Evolutionary conservation across 2,329 filamentous ascomycete species (phyloP).

Genomic region (Colletotrichum viniferum): DNA sequence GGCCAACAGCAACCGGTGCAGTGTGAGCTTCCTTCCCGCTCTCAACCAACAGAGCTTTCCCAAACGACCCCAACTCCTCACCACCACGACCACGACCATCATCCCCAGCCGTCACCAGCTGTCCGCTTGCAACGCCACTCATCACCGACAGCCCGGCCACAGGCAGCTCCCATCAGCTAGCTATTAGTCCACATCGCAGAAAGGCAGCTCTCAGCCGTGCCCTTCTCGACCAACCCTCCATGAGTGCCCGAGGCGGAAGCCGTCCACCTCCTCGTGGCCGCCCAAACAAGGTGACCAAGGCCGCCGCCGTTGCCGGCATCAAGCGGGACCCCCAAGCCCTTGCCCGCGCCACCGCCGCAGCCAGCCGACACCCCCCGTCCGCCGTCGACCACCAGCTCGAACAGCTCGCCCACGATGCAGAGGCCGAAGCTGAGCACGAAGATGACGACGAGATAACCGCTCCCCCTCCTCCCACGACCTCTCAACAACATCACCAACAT

Average conservation of each 20-base stretch:
- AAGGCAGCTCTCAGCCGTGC: background rate
- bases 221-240: slow-evolving; percentile 2
- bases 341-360: slow-evolving; percentile 25
- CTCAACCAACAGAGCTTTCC: slow-evolving; percentile 18
- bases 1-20: background rate
- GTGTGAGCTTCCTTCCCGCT: background rate
- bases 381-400: slow-evolving; percentile 38
- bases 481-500: slow-evolving; percentile 21
- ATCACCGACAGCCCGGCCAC: slow-evolving; percentile 3
- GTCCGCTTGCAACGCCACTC: slow-evolving; percentile 5
- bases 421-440: slow-evolving; percentile 25
- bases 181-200: slow-evolving; percentile 18
- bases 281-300: slow-evolving; percentile 50
- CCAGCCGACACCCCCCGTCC: slow-evolving; percentile 30
- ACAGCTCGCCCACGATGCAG: slow-evolving; percentile 26
- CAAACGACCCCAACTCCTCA: slow-evolving; percentile 11
- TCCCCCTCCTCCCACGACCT: background rate
- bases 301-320: slow-evolving; percentile 23
- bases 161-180: background rate
- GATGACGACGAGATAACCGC: slow-evolving; percentile 17
- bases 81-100: background rate
- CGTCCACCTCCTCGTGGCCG: slow-evolving; percentile 37
- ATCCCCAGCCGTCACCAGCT: slow-evolving; percentile 22
- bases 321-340: slow-evolving; percentile 9
- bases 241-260: slow-evolving; percentile 24